phyloP scores from a whole-genome alignment of 2,329 filamentous ascomycete genomes.

The Anisogramma anomala region DNA sequence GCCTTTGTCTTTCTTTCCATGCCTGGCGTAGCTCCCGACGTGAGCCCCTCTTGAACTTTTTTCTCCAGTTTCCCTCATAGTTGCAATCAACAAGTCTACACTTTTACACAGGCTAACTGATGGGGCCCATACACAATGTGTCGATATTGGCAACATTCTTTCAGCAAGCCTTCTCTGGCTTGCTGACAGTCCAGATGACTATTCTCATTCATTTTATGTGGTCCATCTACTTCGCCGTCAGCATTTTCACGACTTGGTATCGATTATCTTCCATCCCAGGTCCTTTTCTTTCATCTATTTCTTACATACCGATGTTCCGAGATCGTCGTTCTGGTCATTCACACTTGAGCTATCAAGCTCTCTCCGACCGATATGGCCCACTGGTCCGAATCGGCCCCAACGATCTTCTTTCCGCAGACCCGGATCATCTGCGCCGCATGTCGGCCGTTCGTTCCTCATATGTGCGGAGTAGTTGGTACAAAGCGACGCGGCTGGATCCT shows the following conservation, averaged over 20 bases:
- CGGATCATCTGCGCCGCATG: constrained; percentile 9
- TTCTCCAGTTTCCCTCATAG: no score
- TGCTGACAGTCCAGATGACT: no score
- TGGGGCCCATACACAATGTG: no score
- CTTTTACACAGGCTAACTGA: no score
- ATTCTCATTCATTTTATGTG: no score
- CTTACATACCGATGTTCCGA: constrained; percentile 8
- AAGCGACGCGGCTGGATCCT: constrained; percentile 6
- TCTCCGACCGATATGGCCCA: constrained; percentile 8
- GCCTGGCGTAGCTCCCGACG: no score
- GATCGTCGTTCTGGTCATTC: constrained; percentile 1
- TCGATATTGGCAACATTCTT: no score
- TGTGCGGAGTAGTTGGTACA: constrained; percentile 9
- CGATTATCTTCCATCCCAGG: constrained; percentile 7
- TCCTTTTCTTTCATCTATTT: constrained; percentile 4
- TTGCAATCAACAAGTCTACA: no score
- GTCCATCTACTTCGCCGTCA: constrained; percentile 3
- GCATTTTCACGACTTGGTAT: constrained; percentile 7
- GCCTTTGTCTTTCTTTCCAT: no score
- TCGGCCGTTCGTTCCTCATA: constrained; percentile 8
- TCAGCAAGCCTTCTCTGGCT: no score
- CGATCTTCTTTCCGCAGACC: constrained; percentile 9
- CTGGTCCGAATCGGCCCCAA: constrained; percentile 10
- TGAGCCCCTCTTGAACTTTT: no score
- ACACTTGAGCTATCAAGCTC: constrained; percentile 5